These are phyloP conservation scores for Leccinum discolor DNA, from an alignment of 1,284 basidiomycete species.

Conservation along the genomic window DNA sequence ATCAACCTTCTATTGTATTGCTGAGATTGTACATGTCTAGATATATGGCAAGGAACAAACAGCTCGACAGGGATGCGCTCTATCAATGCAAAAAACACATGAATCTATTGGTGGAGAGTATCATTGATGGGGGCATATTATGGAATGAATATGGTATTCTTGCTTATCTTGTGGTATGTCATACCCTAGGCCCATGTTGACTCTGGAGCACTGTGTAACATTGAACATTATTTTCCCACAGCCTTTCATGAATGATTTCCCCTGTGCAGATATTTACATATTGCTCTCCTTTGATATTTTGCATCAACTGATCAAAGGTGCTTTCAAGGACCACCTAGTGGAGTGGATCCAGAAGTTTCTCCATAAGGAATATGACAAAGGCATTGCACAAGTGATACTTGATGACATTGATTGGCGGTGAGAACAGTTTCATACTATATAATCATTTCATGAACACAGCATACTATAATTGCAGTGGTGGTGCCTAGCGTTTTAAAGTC, in stretches of 20 bases:
- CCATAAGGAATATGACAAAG: background rate
- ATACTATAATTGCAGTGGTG: background rate
- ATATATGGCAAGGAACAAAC: background rate
- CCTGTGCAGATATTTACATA: background rate
- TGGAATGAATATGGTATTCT: slow-evolving; percentile 1
- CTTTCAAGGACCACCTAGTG: background rate
- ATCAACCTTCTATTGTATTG: too few relatives aligned
- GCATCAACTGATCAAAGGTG: background rate
- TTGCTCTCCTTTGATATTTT: background rate
- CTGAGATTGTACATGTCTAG: background rate
- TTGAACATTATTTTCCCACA: background rate
- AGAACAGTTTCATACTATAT: background rate
- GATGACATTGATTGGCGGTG: background rate
- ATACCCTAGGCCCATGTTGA: too few relatives aligned
- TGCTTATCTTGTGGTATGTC: background rate
- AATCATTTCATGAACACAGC: too few relatives aligned
- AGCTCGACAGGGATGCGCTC: background rate
- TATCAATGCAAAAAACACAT: background rate
- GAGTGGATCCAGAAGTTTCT: background rate
- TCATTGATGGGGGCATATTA: background rate
- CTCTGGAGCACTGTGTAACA: too few relatives aligned
- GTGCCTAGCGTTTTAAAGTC: too few relatives aligned
- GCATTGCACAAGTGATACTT: background rate
- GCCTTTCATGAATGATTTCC: slow-evolving; percentile 4
- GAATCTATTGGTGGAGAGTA: background rate